Conservation (phyloP, 805 yeast species). For the Scheffersomyces stipitis region DNA sequence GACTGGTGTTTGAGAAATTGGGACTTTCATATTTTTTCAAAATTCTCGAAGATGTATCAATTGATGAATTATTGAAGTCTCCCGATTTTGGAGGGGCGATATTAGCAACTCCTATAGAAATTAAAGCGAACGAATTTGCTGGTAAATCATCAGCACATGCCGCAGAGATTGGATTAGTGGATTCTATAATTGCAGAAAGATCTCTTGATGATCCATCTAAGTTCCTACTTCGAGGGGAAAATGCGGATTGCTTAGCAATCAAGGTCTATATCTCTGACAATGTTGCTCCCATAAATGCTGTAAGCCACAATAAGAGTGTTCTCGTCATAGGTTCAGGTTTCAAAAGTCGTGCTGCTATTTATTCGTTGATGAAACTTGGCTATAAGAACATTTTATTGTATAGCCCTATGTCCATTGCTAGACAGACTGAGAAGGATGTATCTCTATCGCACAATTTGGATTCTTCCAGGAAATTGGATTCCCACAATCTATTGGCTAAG, state of each 20-base stretch:
- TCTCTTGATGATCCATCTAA: constrained; percentile 8
- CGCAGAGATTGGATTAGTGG: constrained; percentile 12
- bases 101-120: constrained; percentile 13
- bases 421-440: too few species aligned
- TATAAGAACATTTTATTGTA: constrained; percentile 11
- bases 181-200: constrained; percentile 11
- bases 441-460: constrained; percentile 6
- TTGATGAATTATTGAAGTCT: constrained; percentile 6
- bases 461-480: constrained; percentile 4
- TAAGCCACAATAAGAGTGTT: constrained; percentile 11
- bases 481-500: constrained; percentile 8
- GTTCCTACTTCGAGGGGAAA: constrained; percentile 13
- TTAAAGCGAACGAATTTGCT: constrained; percentile 10
- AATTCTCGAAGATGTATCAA: too few species aligned
- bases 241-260: constrained; percentile 18
- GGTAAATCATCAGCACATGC: constrained; percentile 14
- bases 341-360: constrained; percentile 15
- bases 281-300: constrained; percentile 16
- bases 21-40: too few species aligned
- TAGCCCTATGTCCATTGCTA: too few species aligned
- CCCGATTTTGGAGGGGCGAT: constrained; percentile 17
- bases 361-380: constrained; percentile 14
- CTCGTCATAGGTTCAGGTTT: constrained; percentile 18
- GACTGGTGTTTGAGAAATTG: constrained; percentile 8
- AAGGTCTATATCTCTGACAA: constrained; percentile 6